These are phyloP conservation scores for Colletotrichum filicis DNA, from an alignment of 2,329 filamentous ascomycete species.

Conservation along the genomic window DNA sequence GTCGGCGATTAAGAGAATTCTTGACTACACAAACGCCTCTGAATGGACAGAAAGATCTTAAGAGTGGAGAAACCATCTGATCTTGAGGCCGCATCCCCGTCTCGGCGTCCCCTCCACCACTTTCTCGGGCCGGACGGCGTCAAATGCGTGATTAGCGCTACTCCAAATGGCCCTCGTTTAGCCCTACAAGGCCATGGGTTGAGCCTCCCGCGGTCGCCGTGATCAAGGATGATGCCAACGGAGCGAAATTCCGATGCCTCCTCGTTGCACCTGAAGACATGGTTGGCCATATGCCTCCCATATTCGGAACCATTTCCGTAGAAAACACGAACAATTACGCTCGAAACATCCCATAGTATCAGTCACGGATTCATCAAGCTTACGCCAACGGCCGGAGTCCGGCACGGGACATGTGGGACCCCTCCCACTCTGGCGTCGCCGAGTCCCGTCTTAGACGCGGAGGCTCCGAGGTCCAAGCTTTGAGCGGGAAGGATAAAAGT, in stretches of 20 bases:
- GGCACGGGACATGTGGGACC: conserved; percentile 19
- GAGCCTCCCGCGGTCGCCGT: neutral
- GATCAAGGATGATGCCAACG: no score
- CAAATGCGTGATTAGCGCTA: neutral
- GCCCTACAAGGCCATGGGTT: neutral
- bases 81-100: conserved; percentile 8
- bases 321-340: neutral
- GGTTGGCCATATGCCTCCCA: neutral
- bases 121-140: neutral
- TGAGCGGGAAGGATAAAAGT: conserved; percentile 3
- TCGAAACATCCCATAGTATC: neutral
- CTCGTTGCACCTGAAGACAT: neutral
- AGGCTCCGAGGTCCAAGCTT: neutral
- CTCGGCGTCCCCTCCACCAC: conserved; percentile 1
- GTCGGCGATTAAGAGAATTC: neutral
- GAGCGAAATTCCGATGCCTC: conserved; percentile 4
- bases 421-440: neutral
- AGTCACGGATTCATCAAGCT: neutral
- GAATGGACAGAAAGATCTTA: conserved; percentile 11
- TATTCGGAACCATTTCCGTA: neutral
- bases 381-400: conserved; percentile 14
- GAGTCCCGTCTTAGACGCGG: conserved; percentile 9
- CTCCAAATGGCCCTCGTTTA: neutral
- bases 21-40: neutral
- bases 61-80: neutral